phyloP scores from a whole-genome alignment of 2,329 filamentous ascomycete genomes.

The Diaporthe citriasiana region DNA sequence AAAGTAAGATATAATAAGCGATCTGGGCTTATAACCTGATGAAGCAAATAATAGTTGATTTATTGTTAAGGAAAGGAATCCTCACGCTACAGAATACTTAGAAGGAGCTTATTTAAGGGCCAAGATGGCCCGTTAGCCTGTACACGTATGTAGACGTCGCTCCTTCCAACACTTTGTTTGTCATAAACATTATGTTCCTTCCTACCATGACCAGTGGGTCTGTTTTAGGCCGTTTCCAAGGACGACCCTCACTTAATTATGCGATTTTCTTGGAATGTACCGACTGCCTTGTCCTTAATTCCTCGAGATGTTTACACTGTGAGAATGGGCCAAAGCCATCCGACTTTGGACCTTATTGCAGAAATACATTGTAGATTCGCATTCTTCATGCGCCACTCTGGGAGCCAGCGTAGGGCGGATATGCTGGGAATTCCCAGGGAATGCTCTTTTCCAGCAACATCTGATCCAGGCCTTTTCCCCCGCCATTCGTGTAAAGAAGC shows the following conservation, averaged over 20 bases:
- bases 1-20: no score
- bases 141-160: no score
- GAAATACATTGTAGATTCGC: neutral
- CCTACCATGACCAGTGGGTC: neutral
- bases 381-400: neutral
- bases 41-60: no score
- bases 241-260: no score
- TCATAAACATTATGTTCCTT: neutral
- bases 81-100: no score
- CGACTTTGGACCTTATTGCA: neutral
- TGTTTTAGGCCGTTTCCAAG: neutral
- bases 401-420: neutral
- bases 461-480: neutral
- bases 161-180: no score
- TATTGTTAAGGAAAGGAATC: no score
- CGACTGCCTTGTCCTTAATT: neutral
- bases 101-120: no score
- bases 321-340: neutral
- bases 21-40: no score
- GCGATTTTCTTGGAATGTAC: neutral
- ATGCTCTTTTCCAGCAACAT: neutral
- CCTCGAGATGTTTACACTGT: neutral
- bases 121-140: no score
- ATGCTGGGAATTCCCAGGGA: neutral
- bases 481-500: conserved; percentile 1